Evolutionary conservation across 1,284 basidiomycete genomes (phyloP), one percentile per base, ranked within the genome.

Genomic region (Tausonia pullulans): DNA sequence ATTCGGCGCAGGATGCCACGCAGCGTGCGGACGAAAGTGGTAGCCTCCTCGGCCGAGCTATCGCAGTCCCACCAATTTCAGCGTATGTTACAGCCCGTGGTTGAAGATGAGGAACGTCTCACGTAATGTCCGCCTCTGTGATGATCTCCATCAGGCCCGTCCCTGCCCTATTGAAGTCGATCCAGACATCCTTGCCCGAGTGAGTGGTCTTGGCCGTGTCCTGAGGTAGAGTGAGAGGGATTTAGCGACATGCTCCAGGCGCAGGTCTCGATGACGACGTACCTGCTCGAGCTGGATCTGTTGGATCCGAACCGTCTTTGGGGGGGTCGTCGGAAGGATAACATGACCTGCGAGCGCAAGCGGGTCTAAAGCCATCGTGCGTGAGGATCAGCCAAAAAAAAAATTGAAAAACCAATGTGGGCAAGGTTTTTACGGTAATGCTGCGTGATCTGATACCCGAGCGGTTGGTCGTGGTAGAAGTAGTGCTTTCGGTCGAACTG

Each of bases 221-320:
- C 88, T 94, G 66, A 13, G 27, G 27, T 27, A 27, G 27, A 27
- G 27, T 27, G 27, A 27, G 27, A 27, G 27, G 27, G 2, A 27
- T 27, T 27, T 27, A 27, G 27, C 27, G 27, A 27, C 27, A 27
- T 27, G 27, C 27, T 27, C 27, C 27, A 27, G 27, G 27, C 2
- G 14, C 16, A 52, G 55, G 40, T 43, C 40, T 8, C 16, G 7
- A 16, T 4, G 10, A 45, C 9, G 43, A 56, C 77, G 65, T 57
- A 90, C 91, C 82, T 98, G 95, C 76, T 98, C 95, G 0, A 98
- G 81, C 73, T 99, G 96, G 43, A 99, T 84, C 75, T 98, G 96
- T 67, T 90, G 86, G 63, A 99, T 90, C 10, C 89, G 80, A 14
- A 98, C 86, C 6, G 76, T 71, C 63, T 78, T 67, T 14, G 53